Percentiles rank a stretch among this genome's conserved stretches.
Evolutionary conservation across 306 rosid species (phyloP).

Genomic region (Lotus japonicus): DNA sequence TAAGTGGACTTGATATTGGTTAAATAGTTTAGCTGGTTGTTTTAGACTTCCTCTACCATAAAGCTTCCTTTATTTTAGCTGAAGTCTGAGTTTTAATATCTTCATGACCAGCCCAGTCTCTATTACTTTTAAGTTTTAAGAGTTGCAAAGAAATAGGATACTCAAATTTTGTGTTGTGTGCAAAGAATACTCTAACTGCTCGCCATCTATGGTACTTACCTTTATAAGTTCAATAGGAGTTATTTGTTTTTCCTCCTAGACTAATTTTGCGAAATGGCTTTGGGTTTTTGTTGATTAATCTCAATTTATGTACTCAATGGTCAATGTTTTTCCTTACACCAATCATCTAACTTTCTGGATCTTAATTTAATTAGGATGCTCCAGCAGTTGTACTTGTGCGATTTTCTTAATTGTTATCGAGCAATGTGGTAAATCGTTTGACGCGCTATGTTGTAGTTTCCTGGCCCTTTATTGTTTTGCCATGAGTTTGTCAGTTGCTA

Average conservation of each 20-base stretch:
- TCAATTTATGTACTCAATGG: background rate
- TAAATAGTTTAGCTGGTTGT: background rate
- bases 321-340: background rate
- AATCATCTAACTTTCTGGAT: background rate
- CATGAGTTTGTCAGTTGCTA: background rate
- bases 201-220: background rate
- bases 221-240: background rate
- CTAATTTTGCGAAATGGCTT: background rate
- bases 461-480: background rate
- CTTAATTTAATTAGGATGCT: background rate
- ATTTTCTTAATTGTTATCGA: background rate
- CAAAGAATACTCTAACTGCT: background rate
- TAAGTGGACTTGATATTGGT: constrained; percentile 19
- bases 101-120: background rate
- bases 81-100: constrained; percentile 11
- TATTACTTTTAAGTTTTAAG: background rate
- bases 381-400: background rate
- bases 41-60: background rate
- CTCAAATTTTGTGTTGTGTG: no score
- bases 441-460: background rate
- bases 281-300: background rate
- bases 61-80: background rate
- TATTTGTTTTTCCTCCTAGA: background rate
- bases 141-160: background rate
- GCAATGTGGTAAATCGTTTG: background rate